Conservation (phyloP, 305 asterid species). For the Solanum hybrid region DNA sequence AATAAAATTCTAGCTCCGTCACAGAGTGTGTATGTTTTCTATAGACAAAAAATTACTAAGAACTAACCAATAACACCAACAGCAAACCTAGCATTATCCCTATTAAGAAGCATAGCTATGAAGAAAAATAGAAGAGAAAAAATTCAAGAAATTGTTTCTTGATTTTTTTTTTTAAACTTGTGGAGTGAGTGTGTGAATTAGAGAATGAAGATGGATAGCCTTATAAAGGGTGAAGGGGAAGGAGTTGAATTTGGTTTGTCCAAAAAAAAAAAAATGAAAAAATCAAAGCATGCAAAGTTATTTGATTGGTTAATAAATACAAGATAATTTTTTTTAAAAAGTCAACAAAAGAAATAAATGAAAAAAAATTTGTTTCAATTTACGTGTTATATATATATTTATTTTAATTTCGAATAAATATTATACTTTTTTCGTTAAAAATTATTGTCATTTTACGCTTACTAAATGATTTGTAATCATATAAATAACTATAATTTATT, state of each 20-base stretch:
- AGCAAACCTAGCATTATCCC: conserved; percentile 34
- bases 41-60: not conserved
- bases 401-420: not conserved
- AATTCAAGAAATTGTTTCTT: not conserved
- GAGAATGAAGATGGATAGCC: not conserved
- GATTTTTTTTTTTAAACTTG: not conserved
- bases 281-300: not conserved
- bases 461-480: not conserved
- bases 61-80: conserved; percentile 63
- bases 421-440: not conserved
- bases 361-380: not conserved
- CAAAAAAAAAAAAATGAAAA: not conserved
- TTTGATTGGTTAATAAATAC: conserved; percentile 7
- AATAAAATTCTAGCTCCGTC: not conserved
- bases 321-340: not conserved
- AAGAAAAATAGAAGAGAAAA: not conserved
- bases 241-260: conserved; percentile 24
- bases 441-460: not conserved
- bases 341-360: conserved; percentile 18
- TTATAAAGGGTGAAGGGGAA: not conserved
- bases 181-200: not conserved
- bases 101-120: conserved; percentile 27
- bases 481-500: not conserved
- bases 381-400: not conserved
- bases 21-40: not conserved